These are phyloP conservation scores for Ministeria vibrans DNA, from an alignment of 78 protist genomes.

Conservation along the genomic window DNA sequence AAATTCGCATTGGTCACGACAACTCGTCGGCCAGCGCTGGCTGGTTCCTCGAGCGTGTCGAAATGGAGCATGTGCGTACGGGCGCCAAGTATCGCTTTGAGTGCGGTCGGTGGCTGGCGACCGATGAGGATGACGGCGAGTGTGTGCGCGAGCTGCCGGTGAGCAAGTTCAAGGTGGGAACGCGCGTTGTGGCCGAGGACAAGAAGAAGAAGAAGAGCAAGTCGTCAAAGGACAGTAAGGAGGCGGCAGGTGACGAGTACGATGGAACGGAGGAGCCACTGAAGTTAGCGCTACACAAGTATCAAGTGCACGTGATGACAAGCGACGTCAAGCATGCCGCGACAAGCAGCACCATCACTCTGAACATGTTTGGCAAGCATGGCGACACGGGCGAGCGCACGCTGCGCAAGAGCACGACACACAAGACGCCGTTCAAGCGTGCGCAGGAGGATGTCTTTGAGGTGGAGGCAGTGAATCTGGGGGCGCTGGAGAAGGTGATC, in stretches of 20 bases:
- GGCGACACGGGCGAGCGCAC: background rate
- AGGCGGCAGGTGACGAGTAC: too few species aligned
- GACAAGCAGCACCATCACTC: too few species aligned
- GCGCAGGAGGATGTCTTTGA: background rate
- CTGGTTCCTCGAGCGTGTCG: constrained; percentile 19
- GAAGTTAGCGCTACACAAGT: too few species aligned
- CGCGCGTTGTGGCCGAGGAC: too few species aligned
- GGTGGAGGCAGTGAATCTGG: background rate
- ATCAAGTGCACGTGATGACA: too few species aligned
- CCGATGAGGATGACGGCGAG: constrained; percentile 20
- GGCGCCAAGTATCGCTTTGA: background rate
- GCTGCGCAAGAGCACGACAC: background rate
- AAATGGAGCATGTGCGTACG: background rate
- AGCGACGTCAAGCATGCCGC: too few species aligned
- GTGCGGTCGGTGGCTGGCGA: constrained; percentile 18
- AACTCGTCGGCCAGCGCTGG: constrained; percentile 4
- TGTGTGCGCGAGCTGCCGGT: background rate
- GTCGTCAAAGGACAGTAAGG: too few species aligned
- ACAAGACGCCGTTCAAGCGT: background rate
- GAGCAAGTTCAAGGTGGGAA: too few species aligned
- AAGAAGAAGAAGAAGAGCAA: too few species aligned
- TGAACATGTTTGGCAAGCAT: background rate
- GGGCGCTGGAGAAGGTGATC: background rate
- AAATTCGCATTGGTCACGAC: constrained; percentile 4
- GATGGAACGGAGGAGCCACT: too few species aligned